Base-by-base conservation (phyloP, 306 rosid species). In the Boehmeria nivea region DNA sequence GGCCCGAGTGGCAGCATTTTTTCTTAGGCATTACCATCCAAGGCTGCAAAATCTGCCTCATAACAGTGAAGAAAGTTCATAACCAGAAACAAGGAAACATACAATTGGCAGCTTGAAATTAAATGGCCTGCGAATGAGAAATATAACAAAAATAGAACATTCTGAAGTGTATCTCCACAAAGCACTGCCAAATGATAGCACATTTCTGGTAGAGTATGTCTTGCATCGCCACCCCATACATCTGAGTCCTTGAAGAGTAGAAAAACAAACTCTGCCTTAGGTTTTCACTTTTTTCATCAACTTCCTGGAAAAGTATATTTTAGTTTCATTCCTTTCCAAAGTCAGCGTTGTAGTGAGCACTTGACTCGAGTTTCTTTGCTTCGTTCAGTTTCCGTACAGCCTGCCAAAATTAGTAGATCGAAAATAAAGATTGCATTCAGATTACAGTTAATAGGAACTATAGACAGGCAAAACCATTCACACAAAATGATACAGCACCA, bases 301-400 rank as follows among this genome's bases (percentile, higher is more conserved):
- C 51, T 51, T 33, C 39, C 0, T 8, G 15, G 12, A 8, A 25
- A 4, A 20, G 12, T 13, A 39, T 27, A 8, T 15, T 12, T 60
- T 13, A 1, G 23, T 14, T 63, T 73, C 64, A 83, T 2, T 86
- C 94, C 66, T 90, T 90, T 24, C 97, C 94, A 34, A 90, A 90
- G 65, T 86, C 95, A 12, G 94, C 59, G 37, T 28, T 90, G 63
- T 90, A 90, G 70, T 75, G 97, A 12, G 95, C 78, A 18, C 86
- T 90, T 8, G 95, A 78, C 57, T 81, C 96, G 51, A 90, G 95
- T 63, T 84, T 88, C 83, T 84, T 87, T 37, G 82, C 94, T 54
- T 84, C 87, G 6, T 71, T 79, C 67, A 79, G 18, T 64, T 82
- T 84, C 1, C 89, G 67, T 2, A 79, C 96, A 8, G 80, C 87